These are phyloP conservation scores for Stromatinia cepivora DNA, from an alignment of 2,329 filamentous ascomycete genomes.

Conservation along the genomic window DNA sequence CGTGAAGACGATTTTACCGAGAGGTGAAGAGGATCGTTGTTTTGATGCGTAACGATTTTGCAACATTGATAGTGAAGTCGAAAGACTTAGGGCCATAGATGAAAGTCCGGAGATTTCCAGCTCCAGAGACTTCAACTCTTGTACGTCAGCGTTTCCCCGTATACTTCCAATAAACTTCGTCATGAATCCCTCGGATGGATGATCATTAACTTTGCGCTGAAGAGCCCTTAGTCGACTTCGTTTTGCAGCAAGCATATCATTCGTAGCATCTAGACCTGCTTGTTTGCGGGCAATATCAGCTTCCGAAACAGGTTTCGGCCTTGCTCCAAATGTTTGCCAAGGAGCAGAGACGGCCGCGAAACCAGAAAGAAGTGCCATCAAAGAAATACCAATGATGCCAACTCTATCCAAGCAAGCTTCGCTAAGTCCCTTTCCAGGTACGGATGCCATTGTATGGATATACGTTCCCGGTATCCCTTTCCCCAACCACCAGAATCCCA, in stretches of 20 bases:
- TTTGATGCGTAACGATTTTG: conserved; percentile 63
- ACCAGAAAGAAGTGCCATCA: conserved; percentile 86
- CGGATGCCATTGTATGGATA: conserved; percentile 47
- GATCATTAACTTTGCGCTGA: conserved; percentile 60
- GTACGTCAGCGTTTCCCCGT: conserved; percentile 59
- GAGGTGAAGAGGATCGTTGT: conserved; percentile 63
- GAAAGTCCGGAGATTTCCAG: conserved; percentile 79
- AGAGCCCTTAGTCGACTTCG: conserved; percentile 69
- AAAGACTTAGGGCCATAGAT: conserved; percentile 73
- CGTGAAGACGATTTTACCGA: conserved; percentile 64
- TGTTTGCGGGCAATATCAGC: conserved; percentile 75
- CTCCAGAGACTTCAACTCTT: conserved; percentile 62
- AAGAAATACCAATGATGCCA: conserved; percentile 78
- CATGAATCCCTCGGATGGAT: conserved; percentile 58
- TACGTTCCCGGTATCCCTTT: conserved; percentile 58
- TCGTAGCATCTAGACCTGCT: conserved; percentile 73
- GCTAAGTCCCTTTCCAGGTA: conserved; percentile 42
- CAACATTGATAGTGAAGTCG: conserved; percentile 63
- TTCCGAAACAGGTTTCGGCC: conserved; percentile 66
- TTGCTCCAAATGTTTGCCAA: conserved; percentile 78
- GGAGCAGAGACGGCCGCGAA: conserved; percentile 86
- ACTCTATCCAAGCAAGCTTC: conserved; percentile 65
- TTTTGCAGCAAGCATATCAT: conserved; percentile 77
- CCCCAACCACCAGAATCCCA: conserved; percentile 75
- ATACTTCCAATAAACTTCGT: conserved; percentile 73